Evolutionary conservation across 495 filamentous ascomycete genomes (phyloP).

Genomic region (Xylaria nigripes): DNA sequence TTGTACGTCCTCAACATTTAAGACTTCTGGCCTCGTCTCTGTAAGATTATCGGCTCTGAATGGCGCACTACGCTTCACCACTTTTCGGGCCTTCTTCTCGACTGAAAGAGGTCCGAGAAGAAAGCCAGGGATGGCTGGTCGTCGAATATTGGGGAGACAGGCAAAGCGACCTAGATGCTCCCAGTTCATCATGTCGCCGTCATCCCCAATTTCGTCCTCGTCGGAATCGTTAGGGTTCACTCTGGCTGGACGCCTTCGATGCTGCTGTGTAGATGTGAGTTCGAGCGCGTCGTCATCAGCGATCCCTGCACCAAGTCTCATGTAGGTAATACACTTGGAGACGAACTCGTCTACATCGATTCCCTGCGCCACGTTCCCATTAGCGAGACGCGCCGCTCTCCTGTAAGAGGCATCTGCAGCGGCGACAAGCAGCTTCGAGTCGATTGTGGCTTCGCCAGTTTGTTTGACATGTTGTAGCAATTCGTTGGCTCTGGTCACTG

Average conservation of each 20-base stretch:
- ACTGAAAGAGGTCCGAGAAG: conserved; percentile 84
- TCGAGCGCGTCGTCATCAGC: conserved; percentile 33
- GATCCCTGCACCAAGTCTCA: conserved; percentile 54
- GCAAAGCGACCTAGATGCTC: conserved; percentile 69
- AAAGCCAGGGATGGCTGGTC: conserved; percentile 74
- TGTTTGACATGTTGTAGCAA: conserved; percentile 69
- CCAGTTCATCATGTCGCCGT: conserved; percentile 83
- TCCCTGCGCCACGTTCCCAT: conserved; percentile 60
- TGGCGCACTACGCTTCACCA: conserved; percentile 55
- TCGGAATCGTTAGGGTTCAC: conserved; percentile 30
- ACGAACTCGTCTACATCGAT: conserved; percentile 92
- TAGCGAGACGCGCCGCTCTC: conserved; percentile 58
- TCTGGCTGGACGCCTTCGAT: conserved; percentile 27
- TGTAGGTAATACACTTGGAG: conserved; percentile 80
- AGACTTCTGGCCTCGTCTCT: conserved; percentile 65
- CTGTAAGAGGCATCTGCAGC: conserved; percentile 70
- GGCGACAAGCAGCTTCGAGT: conserved; percentile 72
- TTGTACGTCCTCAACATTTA: conserved; percentile 62
- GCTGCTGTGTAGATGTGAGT: conserved; percentile 40
- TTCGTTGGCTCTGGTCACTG: conserved; percentile 55
- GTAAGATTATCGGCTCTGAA: conserved; percentile 54
- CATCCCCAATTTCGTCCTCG: conserved; percentile 51
- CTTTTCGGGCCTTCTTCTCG: conserved; percentile 67
- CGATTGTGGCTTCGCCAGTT: conserved; percentile 85
- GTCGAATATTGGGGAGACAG: conserved; percentile 59